Evolutionary conservation across 306 rosid genomes (phyloP).

Genomic region (Vigna trinervia): DNA sequence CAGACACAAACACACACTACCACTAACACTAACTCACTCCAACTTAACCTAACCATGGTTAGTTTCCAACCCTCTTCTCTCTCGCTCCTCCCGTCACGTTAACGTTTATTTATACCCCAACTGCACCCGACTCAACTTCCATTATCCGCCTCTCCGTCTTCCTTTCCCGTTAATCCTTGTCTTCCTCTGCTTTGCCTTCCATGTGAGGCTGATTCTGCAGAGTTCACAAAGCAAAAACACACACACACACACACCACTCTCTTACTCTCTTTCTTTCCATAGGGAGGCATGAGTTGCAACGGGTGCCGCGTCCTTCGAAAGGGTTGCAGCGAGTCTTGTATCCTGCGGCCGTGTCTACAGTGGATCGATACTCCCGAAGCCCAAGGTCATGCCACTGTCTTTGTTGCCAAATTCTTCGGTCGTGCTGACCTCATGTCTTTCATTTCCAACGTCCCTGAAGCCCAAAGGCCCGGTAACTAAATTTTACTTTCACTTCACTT

Average conservation of each 20-base stretch:
- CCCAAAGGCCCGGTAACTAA: slow-evolving; percentile 75
- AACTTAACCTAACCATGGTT: slow-evolving; percentile 57
- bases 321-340: slow-evolving; percentile 95
- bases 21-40: neutral
- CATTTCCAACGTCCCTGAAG: slow-evolving; percentile 89
- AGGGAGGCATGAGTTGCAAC: slow-evolving; percentile 84
- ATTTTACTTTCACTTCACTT: neutral
- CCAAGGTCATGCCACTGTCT: slow-evolving; percentile 95
- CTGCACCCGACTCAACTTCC: slow-evolving; percentile 28
- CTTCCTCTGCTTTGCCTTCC: neutral
- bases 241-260: neutral
- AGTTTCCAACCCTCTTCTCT: slow-evolving; percentile 33
- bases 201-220: slow-evolving; percentile 38
- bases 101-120: slow-evolving; percentile 54
- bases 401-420: slow-evolving; percentile 98
- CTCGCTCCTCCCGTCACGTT: slow-evolving; percentile 11
- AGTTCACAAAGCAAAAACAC: neutral
- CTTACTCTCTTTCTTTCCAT: neutral
- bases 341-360: slow-evolving; percentile 87
- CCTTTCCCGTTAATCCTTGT: neutral
- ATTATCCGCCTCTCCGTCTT: slow-evolving; percentile 31
- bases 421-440: slow-evolving; percentile 99
- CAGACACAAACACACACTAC: neutral
- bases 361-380: slow-evolving; percentile 92
- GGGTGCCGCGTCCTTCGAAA: slow-evolving; percentile 97